Evolutionary conservation across 2,329 filamentous ascomycete species (phyloP).

Genomic region (Chrysoporthe puriensis): DNA sequence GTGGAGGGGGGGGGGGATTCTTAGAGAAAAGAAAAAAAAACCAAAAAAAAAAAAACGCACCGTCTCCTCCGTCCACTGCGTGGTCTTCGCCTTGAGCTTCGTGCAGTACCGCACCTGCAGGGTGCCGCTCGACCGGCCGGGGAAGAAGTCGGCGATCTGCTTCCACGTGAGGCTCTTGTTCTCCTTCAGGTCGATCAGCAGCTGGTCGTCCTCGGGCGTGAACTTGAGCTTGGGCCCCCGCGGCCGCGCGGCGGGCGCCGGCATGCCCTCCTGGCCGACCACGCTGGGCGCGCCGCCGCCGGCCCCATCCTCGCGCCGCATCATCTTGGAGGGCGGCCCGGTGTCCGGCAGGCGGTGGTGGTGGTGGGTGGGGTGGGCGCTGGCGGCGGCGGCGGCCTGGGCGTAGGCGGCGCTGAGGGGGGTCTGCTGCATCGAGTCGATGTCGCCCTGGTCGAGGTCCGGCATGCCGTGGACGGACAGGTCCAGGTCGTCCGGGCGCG

Average conservation of each 20-base stretch:
- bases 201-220: slow-evolving; percentile 85
- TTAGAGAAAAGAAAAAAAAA: not conserved
- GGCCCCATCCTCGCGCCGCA: slow-evolving; percentile 59
- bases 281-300: slow-evolving; percentile 74
- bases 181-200: slow-evolving; percentile 89
- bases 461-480: slow-evolving; percentile 54
- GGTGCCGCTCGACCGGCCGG: slow-evolving; percentile 85
- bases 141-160: slow-evolving; percentile 96
- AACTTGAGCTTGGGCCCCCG: slow-evolving; percentile 92
- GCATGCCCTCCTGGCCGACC: slow-evolving; percentile 87
- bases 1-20: too few relatives aligned
- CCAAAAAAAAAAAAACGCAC: slow-evolving; percentile 61
- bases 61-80: slow-evolving; percentile 91
- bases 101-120: slow-evolving; percentile 94
- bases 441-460: slow-evolving; percentile 57
- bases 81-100: slow-evolving; percentile 91
- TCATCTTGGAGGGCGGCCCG: slow-evolving; percentile 69
- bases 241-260: slow-evolving; percentile 76
- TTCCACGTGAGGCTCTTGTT: slow-evolving; percentile 96
- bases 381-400: slow-evolving; percentile 47
- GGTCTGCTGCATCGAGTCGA: slow-evolving; percentile 59
- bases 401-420: slow-evolving; percentile 57
- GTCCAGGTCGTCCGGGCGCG: slow-evolving; percentile 63
- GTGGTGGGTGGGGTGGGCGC: slow-evolving; percentile 67
- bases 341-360: slow-evolving; percentile 81